Evolutionary conservation across 257 asterid genomes (phyloP).

Genomic region (Solanum chmielewskii): DNA sequence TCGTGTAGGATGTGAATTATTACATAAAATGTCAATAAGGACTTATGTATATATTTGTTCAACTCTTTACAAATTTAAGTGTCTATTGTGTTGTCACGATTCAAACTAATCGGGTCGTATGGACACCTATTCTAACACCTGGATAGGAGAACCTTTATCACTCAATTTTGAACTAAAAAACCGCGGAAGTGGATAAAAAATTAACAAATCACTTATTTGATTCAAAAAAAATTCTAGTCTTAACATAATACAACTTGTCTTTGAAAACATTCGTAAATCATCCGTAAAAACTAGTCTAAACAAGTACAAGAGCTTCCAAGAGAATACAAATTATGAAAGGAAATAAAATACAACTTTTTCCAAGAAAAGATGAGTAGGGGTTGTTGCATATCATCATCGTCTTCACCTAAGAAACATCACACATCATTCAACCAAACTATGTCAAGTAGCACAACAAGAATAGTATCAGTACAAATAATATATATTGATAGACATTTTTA

Average conservation of each 20-base stretch:
- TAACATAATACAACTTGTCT: background rate
- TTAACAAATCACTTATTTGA: no score
- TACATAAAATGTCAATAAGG: no score
- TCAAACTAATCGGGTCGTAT: background rate
- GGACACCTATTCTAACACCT: background rate
- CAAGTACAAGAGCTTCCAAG: background rate
- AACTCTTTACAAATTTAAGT: no score
- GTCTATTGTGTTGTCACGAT: rapidly evolving
- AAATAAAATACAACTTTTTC: background rate
- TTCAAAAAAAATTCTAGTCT: background rate
- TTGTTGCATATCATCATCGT: background rate
- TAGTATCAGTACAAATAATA: no score
- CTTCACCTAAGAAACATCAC: background rate
- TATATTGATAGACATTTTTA: background rate
- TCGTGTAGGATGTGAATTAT: background rate
- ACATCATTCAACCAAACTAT: background rate
- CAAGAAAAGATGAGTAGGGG: background rate
- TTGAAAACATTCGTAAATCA: no score
- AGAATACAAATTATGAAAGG: background rate
- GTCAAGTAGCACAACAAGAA: background rate
- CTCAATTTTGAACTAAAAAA: background rate
- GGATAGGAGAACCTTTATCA: background rate
- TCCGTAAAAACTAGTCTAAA: background rate
- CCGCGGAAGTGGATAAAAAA: background rate
- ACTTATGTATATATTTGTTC: background rate